Evolutionary conservation across 2,329 filamentous ascomycete genomes (phyloP).

Genomic region (Paecilomyces niveus): DNA sequence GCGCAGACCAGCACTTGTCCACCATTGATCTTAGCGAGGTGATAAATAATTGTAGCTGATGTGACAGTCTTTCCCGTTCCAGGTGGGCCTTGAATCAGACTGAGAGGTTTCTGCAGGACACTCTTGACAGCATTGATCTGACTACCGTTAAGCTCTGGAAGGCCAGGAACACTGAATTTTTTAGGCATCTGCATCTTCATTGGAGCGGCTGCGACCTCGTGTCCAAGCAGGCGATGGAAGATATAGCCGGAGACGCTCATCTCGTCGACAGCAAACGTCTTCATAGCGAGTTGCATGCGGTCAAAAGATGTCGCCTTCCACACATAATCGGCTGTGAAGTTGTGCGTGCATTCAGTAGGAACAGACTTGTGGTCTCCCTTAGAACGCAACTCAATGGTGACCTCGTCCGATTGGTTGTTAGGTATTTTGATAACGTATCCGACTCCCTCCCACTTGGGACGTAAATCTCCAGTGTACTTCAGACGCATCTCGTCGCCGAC

Average conservation of each 20-base stretch:
- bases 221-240: slow-evolving; percentile 91
- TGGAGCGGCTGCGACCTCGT: slow-evolving; percentile 87
- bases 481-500: slow-evolving; percentile 98
- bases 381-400: slow-evolving; percentile 87
- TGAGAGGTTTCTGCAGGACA: slow-evolving; percentile 86
- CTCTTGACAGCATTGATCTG: slow-evolving; percentile 96
- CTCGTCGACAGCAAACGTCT: slow-evolving; percentile 95
- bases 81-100: slow-evolving; percentile 91
- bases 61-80: slow-evolving; percentile 98
- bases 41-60: slow-evolving; percentile 97
- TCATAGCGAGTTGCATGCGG: slow-evolving; percentile 98
- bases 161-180: slow-evolving; percentile 90
- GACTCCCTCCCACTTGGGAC: slow-evolving; percentile 90
- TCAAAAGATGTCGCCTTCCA: slow-evolving; percentile 99
- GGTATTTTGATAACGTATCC: slow-evolving; percentile 99
- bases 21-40: slow-evolving; percentile 89
- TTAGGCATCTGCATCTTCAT: slow-evolving; percentile 95
- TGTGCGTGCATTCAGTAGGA: slow-evolving; percentile 91
- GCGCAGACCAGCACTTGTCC: slow-evolving; percentile 94
- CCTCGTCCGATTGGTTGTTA: slow-evolving; percentile 97
- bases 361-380: slow-evolving; percentile 95
- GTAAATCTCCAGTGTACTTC: slow-evolving; percentile 90
- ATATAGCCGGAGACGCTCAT: slow-evolving; percentile 98
- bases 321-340: slow-evolving; percentile 97
- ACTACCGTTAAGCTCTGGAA: slow-evolving; percentile 90